phyloP scores from a whole-genome alignment of 495 filamentous ascomycete species.

The Trichoderma reesei region DNA sequence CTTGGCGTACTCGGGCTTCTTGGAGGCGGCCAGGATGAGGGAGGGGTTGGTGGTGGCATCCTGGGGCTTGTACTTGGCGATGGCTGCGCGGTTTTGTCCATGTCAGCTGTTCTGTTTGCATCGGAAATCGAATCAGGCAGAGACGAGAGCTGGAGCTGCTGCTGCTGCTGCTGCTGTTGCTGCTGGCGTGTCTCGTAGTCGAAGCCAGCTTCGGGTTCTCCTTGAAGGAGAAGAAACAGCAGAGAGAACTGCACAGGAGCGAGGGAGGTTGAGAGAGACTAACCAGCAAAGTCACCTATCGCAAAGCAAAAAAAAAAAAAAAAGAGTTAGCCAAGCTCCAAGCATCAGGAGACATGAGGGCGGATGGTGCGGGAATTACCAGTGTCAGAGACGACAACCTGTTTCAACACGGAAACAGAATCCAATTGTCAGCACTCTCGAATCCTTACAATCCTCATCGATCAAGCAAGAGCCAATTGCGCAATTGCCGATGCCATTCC shows the following conservation, averaged over 20 bases:
- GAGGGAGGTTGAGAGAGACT: conserved; percentile 39
- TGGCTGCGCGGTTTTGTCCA: conserved; percentile 49
- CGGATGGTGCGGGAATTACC: conserved; percentile 46
- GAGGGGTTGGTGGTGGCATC: conserved; percentile 99
- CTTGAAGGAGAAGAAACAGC: too few relatives aligned
- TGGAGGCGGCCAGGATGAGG: conserved; percentile 92
- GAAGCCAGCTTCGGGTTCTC: background rate
- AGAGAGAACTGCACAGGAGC: too few relatives aligned
- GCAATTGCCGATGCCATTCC: background rate
- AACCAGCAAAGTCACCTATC: conserved; percentile 73
- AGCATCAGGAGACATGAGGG: too few relatives aligned
- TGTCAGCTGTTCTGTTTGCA: conserved; percentile 1
- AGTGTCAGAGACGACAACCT: conserved; percentile 94
- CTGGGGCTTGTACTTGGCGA: conserved; percentile 99
- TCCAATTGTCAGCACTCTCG: conserved; percentile 24
- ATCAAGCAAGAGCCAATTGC: conserved; percentile 7
- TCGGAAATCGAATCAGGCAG: background rate
- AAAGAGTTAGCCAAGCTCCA: too few relatives aligned
- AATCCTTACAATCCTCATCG: background rate
- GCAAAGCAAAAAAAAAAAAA: too few relatives aligned
- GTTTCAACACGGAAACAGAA: conserved; percentile 12
- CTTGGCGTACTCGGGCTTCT: conserved; percentile 93
- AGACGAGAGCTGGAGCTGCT: background rate
- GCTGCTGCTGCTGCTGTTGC: background rate
- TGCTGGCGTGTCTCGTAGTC: background rate